Conservation (phyloP, 202 grass and related monocot genomes). For the Elaeis oleifera region DNA sequence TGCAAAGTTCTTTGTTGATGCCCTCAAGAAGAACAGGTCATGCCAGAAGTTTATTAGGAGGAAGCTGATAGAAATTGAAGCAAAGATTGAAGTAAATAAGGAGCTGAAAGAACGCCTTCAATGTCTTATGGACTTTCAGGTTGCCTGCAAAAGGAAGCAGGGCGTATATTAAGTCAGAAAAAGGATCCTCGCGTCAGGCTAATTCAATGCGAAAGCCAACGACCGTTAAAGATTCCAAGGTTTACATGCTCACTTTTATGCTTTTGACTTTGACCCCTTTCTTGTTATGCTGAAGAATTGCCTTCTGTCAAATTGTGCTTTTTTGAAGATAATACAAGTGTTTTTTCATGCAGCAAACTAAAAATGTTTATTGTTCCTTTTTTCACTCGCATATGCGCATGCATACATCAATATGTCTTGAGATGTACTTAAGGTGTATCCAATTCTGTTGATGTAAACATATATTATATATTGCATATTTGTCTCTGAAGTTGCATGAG, state of each 20-base stretch:
- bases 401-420: too few species aligned
- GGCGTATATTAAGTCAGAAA: conserved; percentile 52
- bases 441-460: too few species aligned
- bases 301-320: too few species aligned
- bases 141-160: conserved; percentile 52
- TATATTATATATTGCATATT: too few species aligned
- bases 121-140: conserved; percentile 83
- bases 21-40: conserved; percentile 80
- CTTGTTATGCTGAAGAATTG: too few species aligned
- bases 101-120: conserved; percentile 67
- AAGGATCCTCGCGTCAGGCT: conserved; percentile 74
- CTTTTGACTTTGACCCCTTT: background rate
- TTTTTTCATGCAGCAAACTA: too few species aligned
- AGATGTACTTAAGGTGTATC: too few species aligned
- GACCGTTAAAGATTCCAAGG: conserved; percentile 26
- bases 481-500: too few species aligned
- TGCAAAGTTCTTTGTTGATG: conserved; percentile 58
- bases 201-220: conserved; percentile 43
- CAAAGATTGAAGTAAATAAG: conserved; percentile 67
- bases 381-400: too few species aligned
- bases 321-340: too few species aligned
- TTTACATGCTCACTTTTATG: conserved; percentile 19
- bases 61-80: conserved; percentile 73
- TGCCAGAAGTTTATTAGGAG: conserved; percentile 90
- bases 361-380: too few species aligned